A percentile compares a stretch with the other conserved stretches of the same genome.
Evolutionary conservation across 2,329 filamentous ascomycete genomes (phyloP).

Genomic region (Fusarium pseudocircinatum): DNA sequence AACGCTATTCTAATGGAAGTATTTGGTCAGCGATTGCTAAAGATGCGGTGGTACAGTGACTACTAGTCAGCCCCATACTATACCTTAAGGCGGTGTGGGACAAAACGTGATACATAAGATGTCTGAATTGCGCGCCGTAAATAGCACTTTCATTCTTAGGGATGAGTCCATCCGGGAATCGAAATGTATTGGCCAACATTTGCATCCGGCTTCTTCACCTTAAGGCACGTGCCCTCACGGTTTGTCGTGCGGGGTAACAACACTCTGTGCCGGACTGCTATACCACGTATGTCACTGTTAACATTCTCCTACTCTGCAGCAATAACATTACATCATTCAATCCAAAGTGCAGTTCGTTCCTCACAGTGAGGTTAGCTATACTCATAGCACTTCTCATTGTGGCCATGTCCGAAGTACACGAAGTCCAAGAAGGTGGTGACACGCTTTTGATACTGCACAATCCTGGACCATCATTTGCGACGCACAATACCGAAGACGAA

Average conservation of each 20-base stretch:
- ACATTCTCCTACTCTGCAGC: not conserved
- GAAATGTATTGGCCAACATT: not conserved
- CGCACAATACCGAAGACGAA: not conserved
- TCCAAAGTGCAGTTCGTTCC: accelerated
- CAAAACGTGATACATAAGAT: too few relatives aligned
- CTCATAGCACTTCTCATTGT: not conserved
- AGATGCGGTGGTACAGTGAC: too few relatives aligned
- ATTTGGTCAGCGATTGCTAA: too few relatives aligned
- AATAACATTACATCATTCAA: not conserved
- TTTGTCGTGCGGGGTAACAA: not conserved
- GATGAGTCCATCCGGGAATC: not conserved
- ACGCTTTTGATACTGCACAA: not conserved
- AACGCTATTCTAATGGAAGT: too few relatives aligned
- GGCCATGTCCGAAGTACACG: not conserved
- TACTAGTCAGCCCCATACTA: too few relatives aligned
- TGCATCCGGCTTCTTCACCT: not conserved
- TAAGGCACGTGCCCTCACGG: not conserved
- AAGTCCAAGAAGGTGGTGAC: not conserved
- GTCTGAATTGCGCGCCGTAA: too few relatives aligned
- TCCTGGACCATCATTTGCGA: not conserved
- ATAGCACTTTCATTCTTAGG: not conserved
- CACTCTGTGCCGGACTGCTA: accelerated
- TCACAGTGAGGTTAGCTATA: not conserved
- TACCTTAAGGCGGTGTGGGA: too few relatives aligned
- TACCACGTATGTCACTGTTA: not conserved